Percentiles rank a stretch among this genome's conserved stretches.
Evolutionary conservation across 495 filamentous ascomycete genomes (phyloP).

Genomic region (Daldinia childiae): DNA sequence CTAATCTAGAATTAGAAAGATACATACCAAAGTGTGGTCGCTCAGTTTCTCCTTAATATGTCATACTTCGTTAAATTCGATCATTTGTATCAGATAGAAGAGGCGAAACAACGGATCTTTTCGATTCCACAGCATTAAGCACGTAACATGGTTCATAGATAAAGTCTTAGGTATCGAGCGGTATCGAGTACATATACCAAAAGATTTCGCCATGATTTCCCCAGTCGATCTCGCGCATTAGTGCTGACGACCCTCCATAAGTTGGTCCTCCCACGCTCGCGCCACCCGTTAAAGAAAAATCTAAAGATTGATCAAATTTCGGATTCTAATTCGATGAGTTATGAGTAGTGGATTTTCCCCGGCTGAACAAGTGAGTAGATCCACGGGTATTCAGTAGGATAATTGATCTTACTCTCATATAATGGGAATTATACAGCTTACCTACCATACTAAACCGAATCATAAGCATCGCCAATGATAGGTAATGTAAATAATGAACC

Average conservation of each 20-base stretch:
- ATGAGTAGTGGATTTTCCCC: no score
- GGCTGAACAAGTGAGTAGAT: neutral
- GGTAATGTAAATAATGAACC: neutral
- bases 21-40: neutral
- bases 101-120: slow-evolving; percentile 16
- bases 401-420: neutral
- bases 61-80: neutral
- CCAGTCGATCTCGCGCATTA: slow-evolving; percentile 40
- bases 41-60: neutral
- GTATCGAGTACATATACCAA: slow-evolving; percentile 6
- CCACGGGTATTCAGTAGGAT: slow-evolving; percentile 15
- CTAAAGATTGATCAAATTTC: slow-evolving; percentile 3
- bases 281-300: slow-evolving; percentile 16
- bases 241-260: slow-evolving; percentile 16
- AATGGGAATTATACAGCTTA: neutral
- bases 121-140: slow-evolving; percentile 15
- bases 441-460: neutral
- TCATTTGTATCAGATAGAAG: neutral
- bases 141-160: neutral
- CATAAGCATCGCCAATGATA: neutral
- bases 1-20: neutral
- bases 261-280: slow-evolving; percentile 17
- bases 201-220: slow-evolving; percentile 21
- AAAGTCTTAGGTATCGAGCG: no score
- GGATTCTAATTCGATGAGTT: neutral